Percentiles rank a stretch among this genome's conserved stretches.
Conservation (phyloP, 257 asterid genomes). For the Jasminum sambac region DNA sequence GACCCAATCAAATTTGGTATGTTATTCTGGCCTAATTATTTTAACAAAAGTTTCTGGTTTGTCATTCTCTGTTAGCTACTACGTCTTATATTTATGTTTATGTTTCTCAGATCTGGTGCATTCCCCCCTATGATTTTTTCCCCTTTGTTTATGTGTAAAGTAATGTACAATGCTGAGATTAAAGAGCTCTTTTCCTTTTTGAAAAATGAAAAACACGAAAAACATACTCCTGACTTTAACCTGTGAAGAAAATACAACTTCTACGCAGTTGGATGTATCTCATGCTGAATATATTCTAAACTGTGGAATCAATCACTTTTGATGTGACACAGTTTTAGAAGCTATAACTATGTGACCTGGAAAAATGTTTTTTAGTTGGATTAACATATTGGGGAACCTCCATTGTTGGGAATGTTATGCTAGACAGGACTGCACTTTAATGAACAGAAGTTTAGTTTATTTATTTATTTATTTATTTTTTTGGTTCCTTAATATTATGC, state of each 20-base stretch:
- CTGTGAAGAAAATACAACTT: background rate
- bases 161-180: background rate
- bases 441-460: background rate
- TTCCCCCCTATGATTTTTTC: background rate
- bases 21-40: constrained; percentile 29
- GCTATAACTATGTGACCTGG: background rate
- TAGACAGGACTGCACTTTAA: background rate
- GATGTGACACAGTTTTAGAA: constrained; percentile 9
- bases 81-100: constrained; percentile 11
- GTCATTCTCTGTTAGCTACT: constrained; percentile 7
- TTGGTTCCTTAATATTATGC: background rate
- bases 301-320: constrained; percentile 21
- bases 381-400: constrained; percentile 8
- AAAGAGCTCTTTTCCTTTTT: background rate
- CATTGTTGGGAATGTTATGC: background rate
- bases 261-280: constrained; percentile 9
- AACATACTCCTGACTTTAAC: constrained; percentile 3
- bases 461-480: too few species aligned
- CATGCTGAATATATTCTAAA: constrained; percentile 4
- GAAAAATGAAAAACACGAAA: constrained; percentile 6
- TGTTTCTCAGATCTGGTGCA: constrained; percentile 1
- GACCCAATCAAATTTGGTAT: constrained; percentile 79
- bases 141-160: too few species aligned
- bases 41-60: constrained; percentile 23
- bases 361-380: constrained; percentile 8